Percentiles rank a stretch among this genome's conserved stretches.
Conservation (phyloP, 1,139 yeast genomes). For the Candida sp. region DNA sequence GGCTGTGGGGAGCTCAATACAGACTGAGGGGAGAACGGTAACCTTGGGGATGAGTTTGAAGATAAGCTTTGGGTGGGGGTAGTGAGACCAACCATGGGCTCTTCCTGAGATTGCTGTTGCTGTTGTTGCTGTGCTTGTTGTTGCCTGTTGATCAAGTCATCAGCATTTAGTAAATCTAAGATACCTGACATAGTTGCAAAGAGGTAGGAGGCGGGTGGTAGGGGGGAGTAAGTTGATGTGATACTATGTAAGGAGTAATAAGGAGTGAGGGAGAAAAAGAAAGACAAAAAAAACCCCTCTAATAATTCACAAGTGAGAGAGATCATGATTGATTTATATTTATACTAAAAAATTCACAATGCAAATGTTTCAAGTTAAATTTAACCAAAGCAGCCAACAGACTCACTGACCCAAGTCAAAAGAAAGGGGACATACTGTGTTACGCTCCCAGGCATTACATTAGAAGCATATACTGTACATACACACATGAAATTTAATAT, state of each 20-base stretch:
- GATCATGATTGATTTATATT: not conserved
- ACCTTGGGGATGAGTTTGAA: not conserved
- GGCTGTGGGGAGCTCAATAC: not conserved
- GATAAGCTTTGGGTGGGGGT: conserved; percentile 2
- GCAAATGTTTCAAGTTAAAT: not conserved
- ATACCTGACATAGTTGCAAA: conserved; percentile 8
- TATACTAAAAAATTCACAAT: no score
- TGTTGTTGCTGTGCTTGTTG: conserved; percentile 2
- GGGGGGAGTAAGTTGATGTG: not conserved
- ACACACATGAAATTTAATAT: not conserved
- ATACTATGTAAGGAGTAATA: not conserved
- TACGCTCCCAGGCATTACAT: not conserved
- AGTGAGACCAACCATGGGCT: not conserved
- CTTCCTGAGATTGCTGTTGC: not conserved
- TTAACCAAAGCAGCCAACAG: no score
- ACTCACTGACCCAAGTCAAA: not conserved
- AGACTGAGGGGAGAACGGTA: not conserved
- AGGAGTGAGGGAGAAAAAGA: not conserved
- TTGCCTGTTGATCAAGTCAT: conserved; percentile 3
- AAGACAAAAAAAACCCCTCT: not conserved
- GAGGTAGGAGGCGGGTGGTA: not conserved
- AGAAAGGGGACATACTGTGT: not conserved
- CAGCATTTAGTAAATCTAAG: conserved; percentile 11
- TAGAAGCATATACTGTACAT: not conserved
- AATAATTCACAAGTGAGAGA: not conserved